These are phyloP conservation scores for Rhipidocladum racemiflorum DNA, from an alignment of 176 grass and related monocot species.

Conservation along the genomic window DNA sequence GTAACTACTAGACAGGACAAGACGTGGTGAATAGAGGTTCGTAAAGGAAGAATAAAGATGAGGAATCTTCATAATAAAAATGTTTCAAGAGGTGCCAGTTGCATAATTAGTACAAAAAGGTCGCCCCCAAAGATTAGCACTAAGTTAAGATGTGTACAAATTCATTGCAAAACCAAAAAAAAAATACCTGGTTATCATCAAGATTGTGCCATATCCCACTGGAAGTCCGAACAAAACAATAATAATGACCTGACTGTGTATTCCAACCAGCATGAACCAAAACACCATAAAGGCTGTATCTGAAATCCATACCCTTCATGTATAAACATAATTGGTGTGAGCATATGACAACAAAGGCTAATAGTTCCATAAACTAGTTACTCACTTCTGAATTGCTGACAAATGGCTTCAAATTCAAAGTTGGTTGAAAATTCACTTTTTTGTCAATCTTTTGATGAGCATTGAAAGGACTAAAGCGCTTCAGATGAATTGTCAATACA, in stretches of 20 bases:
- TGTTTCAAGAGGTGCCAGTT: neutral
- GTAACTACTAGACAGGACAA: neutral
- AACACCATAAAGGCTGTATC: constrained; percentile 81
- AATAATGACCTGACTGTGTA: constrained; percentile 79
- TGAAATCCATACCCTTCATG: constrained; percentile 64
- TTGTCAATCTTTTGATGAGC: constrained; percentile 66
- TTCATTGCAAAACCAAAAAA: constrained; percentile 19
- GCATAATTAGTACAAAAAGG: neutral
- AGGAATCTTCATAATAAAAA: neutral
- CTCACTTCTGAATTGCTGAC: constrained; percentile 64
- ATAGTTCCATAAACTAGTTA: constrained; percentile 20
- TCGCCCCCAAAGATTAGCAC: neutral
- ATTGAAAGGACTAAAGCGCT: constrained; percentile 72
- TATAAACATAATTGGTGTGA: neutral
- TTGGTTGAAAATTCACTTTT: constrained; percentile 61
- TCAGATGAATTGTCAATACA: constrained; percentile 79
- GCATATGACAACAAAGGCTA: neutral
- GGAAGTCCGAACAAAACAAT: constrained; percentile 84
- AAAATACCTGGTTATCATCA: constrained; percentile 63
- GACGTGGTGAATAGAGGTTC: neutral
- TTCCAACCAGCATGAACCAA: constrained; percentile 78
- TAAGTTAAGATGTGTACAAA: neutral
- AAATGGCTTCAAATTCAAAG: constrained; percentile 72
- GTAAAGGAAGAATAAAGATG: neutral
- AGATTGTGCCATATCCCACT: constrained; percentile 90